phyloP scores from a whole-genome alignment of 2,329 filamentous ascomycete species.

The Ustulina deusta region DNA sequence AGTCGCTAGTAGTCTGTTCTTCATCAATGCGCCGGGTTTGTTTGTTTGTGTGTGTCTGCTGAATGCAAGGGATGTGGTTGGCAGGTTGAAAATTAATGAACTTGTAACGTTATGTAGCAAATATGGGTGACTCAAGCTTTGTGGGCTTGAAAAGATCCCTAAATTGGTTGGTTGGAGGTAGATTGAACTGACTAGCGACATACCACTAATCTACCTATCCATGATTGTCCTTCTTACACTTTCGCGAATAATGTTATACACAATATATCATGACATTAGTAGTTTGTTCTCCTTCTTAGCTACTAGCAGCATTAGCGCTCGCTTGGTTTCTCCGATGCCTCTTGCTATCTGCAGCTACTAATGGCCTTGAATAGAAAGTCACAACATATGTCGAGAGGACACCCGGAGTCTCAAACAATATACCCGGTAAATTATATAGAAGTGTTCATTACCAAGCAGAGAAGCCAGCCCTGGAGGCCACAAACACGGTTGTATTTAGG shows the following conservation, averaged over 20 bases:
- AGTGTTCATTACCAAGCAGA: background rate
- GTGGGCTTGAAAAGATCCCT: background rate
- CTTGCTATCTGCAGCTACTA: background rate
- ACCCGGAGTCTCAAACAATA: background rate
- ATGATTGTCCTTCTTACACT: background rate
- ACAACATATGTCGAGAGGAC: too few species aligned
- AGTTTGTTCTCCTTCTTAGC: background rate
- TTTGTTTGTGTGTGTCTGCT: background rate
- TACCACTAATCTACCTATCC: background rate
- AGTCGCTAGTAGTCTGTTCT: background rate
- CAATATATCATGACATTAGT: background rate
- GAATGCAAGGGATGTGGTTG: background rate
- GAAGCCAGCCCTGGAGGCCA: slow-evolving; percentile 9
- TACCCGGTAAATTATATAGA: background rate
- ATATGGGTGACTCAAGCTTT: background rate
- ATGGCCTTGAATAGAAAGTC: background rate
- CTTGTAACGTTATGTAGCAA: background rate
- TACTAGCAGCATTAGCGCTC: background rate
- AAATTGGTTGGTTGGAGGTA: background rate
- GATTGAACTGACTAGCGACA: slow-evolving; percentile 5
- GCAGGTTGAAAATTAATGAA: background rate
- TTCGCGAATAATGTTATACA: background rate
- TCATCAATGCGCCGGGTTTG: background rate
- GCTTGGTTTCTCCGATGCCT: background rate
- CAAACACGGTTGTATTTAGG: slow-evolving; percentile 25